Conservation (phyloP, 768 basidiomycete genomes). For the Collybiopsis luxurians region DNA sequence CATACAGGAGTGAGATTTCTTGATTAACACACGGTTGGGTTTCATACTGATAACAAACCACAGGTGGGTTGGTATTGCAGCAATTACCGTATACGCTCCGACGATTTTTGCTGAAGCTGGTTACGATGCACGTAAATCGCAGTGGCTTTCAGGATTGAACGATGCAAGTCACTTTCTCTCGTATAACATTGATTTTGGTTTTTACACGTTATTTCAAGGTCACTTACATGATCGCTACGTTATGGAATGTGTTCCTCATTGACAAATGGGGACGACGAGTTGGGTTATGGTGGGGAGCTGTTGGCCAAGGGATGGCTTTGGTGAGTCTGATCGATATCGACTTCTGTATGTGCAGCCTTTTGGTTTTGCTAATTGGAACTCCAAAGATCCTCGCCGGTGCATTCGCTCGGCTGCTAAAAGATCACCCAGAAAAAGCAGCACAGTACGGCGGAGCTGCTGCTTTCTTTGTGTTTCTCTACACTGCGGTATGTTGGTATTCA, state of each 20-base stretch:
- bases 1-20: slow-evolving; percentile 33
- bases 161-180: slow-evolving; percentile 24
- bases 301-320: slow-evolving; percentile 34
- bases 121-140: slow-evolving; percentile 38
- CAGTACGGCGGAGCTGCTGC: slow-evolving; percentile 41
- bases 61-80: slow-evolving; percentile 44
- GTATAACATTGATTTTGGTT: background rate
- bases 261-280: slow-evolving; percentile 42
- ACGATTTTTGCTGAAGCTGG: slow-evolving; percentile 43
- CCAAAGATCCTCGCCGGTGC: slow-evolving; percentile 38
- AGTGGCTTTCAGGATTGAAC: slow-evolving; percentile 44
- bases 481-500: slow-evolving; percentile 19
- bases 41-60: background rate
- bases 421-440: slow-evolving; percentile 35
- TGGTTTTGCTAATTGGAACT: background rate
- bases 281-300: slow-evolving; percentile 44
- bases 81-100: slow-evolving; percentile 44
- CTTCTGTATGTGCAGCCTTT: no score
- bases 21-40: background rate
- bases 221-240: slow-evolving; percentile 40
- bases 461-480: slow-evolving; percentile 42
- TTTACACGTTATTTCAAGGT: slow-evolving; percentile 22
- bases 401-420: slow-evolving; percentile 37
- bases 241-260: slow-evolving; percentile 39
- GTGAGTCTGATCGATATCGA: no score